Base-by-base conservation (phyloP, 2,329 filamentous ascomycete species). In the Hymenoscyphus occultus region DNA sequence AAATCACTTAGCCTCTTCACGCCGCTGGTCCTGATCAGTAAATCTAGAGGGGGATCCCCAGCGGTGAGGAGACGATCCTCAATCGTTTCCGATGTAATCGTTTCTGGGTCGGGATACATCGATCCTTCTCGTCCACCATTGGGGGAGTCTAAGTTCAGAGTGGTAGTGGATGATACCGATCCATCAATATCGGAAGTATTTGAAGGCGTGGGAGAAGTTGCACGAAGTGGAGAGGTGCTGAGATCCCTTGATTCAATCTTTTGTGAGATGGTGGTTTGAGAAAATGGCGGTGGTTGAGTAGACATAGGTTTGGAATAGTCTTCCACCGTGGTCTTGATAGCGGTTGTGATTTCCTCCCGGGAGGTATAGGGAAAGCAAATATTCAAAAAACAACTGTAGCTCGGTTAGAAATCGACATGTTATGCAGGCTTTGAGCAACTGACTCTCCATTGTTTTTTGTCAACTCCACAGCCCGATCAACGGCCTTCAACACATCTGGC, bases 291-390 rank as follows among this genome's bases (percentile, higher is more conserved):
- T 73, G 85, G 84, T 71, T 82, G 83, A 40, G 85, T 83, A 14
- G 83, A 82, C 19, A 90, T 82, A 5, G 92, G 90, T 61, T 85
- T 88, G 66, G 90, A 91, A 77, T 92, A 98, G 66, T 97, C 91
- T 65, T 90, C 83, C 9, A 99, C 93, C 0, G 94, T 97, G 54
- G 89, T 87, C 68, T 91, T 89, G 70, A 99, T 91, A 5, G 94
- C 92, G 2, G 90, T 88, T 0, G 94, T 96, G 70, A 99, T 98
- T 76, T 99, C 95, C 74, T 97, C 93, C 69, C 95, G 86, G 4
- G 93, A 96, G 0, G 95, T 98, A 75, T 99, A 99, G 0, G 95
- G 95, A 74, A 98, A 98, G 81, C 95, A 99, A 68, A 99, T 93
- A 76, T 99, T 99, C 61, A 99, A 81, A 39, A 90, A 83, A 54